phyloP scores from a whole-genome alignment of 768 basidiomycete genomes.

The Postia placenta region DNA sequence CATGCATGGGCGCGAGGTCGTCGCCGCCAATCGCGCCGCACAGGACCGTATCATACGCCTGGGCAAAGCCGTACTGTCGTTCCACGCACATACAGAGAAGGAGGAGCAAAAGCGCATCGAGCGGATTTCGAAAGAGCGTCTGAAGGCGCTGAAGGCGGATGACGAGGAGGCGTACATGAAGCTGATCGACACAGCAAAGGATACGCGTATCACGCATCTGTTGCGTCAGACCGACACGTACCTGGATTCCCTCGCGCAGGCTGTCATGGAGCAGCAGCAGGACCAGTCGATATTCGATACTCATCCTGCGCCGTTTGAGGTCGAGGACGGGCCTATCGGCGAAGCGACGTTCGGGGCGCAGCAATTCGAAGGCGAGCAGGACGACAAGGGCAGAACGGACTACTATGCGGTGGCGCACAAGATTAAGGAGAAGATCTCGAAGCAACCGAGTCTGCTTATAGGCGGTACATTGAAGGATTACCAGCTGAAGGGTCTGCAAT shows the following conservation, averaged over 20 bases:
- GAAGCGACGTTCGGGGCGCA: constrained; percentile 92
- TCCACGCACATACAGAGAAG: constrained; percentile 90
- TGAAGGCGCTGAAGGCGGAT: constrained; percentile 94
- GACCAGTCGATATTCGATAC: constrained; percentile 25
- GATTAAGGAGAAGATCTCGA: constrained; percentile 78
- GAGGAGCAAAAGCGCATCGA: constrained; percentile 98
- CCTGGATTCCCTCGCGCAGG: constrained; percentile 91
- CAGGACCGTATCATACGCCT: constrained; percentile 55
- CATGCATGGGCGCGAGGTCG: constrained; percentile 71
- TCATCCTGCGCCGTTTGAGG: constrained; percentile 28
- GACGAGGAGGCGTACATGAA: constrained; percentile 99
- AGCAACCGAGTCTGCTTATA: constrained; percentile 67
- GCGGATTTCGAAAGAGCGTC: constrained; percentile 92
- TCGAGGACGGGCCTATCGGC: constrained; percentile 68
- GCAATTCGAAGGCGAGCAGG: constrained; percentile 54
- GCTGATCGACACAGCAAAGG: constrained; percentile 97
- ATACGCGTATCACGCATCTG: constrained; percentile 96
- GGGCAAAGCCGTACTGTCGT: constrained; percentile 71
- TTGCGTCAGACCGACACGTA: constrained; percentile 91
- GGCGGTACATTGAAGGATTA: constrained; percentile 94
- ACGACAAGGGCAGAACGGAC: constrained; percentile 74
- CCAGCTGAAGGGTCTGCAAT: constrained; percentile 91
- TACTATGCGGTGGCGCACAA: constrained; percentile 96
- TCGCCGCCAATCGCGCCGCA: constrained; percentile 52
- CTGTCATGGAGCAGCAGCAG: constrained; percentile 88